phyloP scores from a whole-genome alignment of 2,329 filamentous ascomycete genomes.

The Rugonectria rugulosa region DNA sequence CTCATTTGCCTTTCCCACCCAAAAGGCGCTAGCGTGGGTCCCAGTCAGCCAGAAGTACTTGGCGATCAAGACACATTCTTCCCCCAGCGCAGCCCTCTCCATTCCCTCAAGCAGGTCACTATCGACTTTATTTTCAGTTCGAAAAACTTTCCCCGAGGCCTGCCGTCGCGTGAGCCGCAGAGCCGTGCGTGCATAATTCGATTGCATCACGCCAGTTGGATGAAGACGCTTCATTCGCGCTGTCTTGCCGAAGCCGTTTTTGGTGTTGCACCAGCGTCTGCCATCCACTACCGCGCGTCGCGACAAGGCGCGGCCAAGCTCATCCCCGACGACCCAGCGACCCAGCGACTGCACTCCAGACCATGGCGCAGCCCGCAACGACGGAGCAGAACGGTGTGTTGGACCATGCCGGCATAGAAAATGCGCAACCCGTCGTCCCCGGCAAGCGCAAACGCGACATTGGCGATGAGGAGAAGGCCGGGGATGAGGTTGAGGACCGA shows the following conservation, averaged over 20 bases:
- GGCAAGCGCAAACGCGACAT: slow-evolving; percentile 68
- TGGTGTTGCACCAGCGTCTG: slow-evolving; percentile 51
- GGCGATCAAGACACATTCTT: slow-evolving; percentile 52
- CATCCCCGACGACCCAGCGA: slow-evolving; percentile 34
- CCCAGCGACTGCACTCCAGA: slow-evolving; percentile 34
- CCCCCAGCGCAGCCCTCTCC: slow-evolving; percentile 42
- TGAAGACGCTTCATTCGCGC: slow-evolving; percentile 42
- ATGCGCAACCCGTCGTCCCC: slow-evolving; percentile 45
- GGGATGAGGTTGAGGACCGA: slow-evolving; percentile 38
- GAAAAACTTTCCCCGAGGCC: slow-evolving; percentile 32
- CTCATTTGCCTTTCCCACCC: slow-evolving; percentile 40
- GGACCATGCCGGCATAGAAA: slow-evolving; percentile 44
- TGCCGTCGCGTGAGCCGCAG: slow-evolving; percentile 34
- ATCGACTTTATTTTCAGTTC: slow-evolving; percentile 30
- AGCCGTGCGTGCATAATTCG: slow-evolving; percentile 32
- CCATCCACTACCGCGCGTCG: slow-evolving; percentile 50
- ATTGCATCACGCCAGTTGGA: slow-evolving; percentile 44
- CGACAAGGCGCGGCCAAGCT: slow-evolving; percentile 48
- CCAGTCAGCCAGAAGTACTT: slow-evolving; percentile 39
- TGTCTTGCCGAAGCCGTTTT: slow-evolving; percentile 46
- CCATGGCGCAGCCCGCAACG: slow-evolving; percentile 53
- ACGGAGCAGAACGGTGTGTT: slow-evolving; percentile 52
- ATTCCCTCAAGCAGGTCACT: slow-evolving; percentile 34
- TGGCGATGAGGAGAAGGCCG: slow-evolving; percentile 48
- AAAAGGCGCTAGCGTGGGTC: slow-evolving; percentile 40